phyloP scores from a whole-genome alignment of 83 land plant species.

The Picea abies region DNA sequence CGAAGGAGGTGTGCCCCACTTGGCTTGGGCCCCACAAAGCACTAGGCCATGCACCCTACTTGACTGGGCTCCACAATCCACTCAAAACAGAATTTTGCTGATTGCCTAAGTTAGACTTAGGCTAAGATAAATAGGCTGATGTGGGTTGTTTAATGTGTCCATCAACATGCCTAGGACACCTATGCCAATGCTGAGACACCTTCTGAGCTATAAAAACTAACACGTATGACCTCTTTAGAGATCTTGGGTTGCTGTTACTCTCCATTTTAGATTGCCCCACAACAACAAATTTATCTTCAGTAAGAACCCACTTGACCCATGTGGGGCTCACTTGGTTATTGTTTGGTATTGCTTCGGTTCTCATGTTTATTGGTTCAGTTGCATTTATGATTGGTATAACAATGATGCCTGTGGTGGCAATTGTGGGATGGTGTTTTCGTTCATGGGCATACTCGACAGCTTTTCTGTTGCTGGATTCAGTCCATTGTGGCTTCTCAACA shows the following conservation, averaged over 20 bases:
- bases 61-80: too few relatives aligned
- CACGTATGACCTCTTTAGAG: background rate
- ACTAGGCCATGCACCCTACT: too few relatives aligned
- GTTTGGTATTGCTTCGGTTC: conserved; percentile 1
- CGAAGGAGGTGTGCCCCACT: too few relatives aligned
- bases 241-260: background rate
- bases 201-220: too few relatives aligned
- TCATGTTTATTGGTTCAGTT: conserved; percentile 2
- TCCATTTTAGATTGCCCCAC: background rate
- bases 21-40: too few relatives aligned
- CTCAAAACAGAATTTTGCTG: too few relatives aligned
- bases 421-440: background rate
- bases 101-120: too few relatives aligned
- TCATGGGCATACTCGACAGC: background rate
- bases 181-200: too few relatives aligned
- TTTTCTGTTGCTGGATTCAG: background rate
- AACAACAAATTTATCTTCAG: background rate
- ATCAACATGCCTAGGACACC: too few relatives aligned
- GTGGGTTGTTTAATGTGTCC: too few relatives aligned
- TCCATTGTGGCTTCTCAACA: background rate
- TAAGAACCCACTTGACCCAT: background rate
- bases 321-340: background rate
- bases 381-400: background rate
- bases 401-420: conserved; percentile 3
- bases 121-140: too few relatives aligned